Conservation (phyloP, 352 stramenopile species). For the Pythium chondricola region DNA sequence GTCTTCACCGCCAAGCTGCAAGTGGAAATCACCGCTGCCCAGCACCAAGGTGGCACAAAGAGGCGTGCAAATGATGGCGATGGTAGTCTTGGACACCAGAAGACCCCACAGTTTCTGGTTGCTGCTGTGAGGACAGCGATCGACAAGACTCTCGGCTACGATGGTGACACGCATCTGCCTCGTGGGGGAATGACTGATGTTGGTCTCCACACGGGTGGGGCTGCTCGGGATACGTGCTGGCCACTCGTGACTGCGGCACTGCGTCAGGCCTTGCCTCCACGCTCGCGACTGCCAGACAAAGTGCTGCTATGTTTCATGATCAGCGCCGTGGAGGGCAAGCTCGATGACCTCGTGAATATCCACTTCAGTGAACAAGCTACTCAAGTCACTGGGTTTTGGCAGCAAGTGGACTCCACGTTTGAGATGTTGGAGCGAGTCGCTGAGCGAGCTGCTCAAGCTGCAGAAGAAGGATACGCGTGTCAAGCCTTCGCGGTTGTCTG, state of each 20-base stretch:
- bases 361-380: not conserved
- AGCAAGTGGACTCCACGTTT: constrained; percentile 2
- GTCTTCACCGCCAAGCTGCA: constrained; percentile 6
- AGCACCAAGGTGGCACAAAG: constrained; percentile 10
- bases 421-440: constrained; percentile 6
- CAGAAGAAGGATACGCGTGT: constrained; percentile 2
- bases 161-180: not conserved
- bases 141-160: not conserved
- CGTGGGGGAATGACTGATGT: constrained; percentile 44
- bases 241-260: constrained; percentile 32
- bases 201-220: constrained; percentile 36
- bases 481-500: no score
- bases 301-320: constrained; percentile 25
- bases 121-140: constrained; percentile 18
- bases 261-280: constrained; percentile 26
- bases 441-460: not conserved
- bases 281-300: constrained; percentile 28
- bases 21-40: constrained; percentile 20
- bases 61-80: not conserved
- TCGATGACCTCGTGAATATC: not conserved
- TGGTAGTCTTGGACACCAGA: constrained; percentile 28
- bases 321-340: not conserved
- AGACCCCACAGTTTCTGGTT: constrained; percentile 43
- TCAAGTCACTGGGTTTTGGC: not conserved
- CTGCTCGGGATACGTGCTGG: constrained; percentile 46